Evolutionary conservation across 2,329 filamentous ascomycete species (phyloP).

Genomic region (Gremmenia infestans): DNA sequence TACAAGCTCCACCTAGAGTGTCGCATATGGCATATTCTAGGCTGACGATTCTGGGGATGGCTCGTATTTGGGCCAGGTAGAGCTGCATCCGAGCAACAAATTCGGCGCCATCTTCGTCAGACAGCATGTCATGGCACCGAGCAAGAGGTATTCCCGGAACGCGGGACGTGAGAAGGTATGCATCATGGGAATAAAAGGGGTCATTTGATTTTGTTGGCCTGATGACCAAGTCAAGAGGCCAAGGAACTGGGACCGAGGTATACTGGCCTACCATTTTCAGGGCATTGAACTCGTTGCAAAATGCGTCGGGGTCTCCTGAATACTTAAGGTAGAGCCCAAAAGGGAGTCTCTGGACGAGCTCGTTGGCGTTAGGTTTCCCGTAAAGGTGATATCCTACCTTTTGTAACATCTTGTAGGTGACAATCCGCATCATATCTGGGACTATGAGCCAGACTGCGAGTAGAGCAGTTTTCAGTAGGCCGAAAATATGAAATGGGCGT

Average conservation of each 20-base stretch:
- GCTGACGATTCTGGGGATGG: background rate
- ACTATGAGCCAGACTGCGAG: background rate
- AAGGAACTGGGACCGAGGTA: background rate
- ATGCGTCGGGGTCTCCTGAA: background rate
- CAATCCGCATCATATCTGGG: background rate
- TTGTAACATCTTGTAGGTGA: background rate
- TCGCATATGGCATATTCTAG: slow-evolving; percentile 2
- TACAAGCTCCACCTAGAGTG: background rate
- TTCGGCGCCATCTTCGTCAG: background rate
- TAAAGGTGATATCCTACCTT: background rate
- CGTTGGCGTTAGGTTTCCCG: background rate
- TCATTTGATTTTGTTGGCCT: background rate
- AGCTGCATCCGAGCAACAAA: background rate
- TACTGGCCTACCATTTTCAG: background rate
- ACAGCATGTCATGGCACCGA: background rate
- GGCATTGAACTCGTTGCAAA: slow-evolving; percentile 1
- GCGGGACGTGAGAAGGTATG: slow-evolving; percentile 1
- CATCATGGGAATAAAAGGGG: background rate
- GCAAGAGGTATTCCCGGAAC: background rate
- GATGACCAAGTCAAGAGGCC: background rate
- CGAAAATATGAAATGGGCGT: background rate
- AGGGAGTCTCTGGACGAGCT: background rate
- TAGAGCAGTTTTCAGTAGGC: background rate
- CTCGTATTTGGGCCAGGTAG: slow-evolving; percentile 1
- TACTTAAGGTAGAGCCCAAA: slow-evolving; percentile 1